Percentiles rank a stretch among this genome's conserved stretches.
phyloP scores from a whole-genome alignment of 345 rosid genomes.

The Turnera subulata region DNA sequence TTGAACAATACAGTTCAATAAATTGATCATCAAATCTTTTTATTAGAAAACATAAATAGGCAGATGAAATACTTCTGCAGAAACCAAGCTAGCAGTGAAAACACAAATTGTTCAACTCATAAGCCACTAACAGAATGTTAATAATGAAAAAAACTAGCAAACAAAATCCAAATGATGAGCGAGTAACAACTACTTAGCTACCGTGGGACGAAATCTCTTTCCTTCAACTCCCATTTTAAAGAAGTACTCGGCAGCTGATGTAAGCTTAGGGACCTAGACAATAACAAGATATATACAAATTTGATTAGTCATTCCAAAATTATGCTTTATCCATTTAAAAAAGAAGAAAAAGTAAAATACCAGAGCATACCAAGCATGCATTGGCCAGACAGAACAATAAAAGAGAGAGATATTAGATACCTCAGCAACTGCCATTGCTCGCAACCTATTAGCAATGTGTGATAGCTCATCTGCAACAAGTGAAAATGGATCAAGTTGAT shows the following conservation, averaged over 20 bases:
- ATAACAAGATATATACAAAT: slow-evolving; percentile 5
- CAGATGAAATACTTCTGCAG: too few relatives aligned
- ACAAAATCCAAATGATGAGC: not conserved
- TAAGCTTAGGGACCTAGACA: slow-evolving; percentile 86
- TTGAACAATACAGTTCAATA: not conserved
- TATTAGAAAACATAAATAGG: not conserved
- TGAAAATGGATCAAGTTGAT: slow-evolving; percentile 86
- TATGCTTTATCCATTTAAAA: not conserved
- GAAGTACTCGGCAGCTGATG: slow-evolving; percentile 95
- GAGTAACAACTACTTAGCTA: slow-evolving; percentile 19
- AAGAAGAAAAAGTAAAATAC: too few relatives aligned
- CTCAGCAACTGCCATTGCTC: slow-evolving; percentile 86
- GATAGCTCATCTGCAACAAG: slow-evolving; percentile 95
- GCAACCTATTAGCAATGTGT: slow-evolving; percentile 66
- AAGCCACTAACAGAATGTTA: not conserved
- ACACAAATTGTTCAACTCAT: not conserved
- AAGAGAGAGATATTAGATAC: slow-evolving; percentile 30
- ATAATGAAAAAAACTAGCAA: not conserved
- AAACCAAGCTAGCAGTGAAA: not conserved
- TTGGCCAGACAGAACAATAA: slow-evolving; percentile 4
- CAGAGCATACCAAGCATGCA: slow-evolving; percentile 5
- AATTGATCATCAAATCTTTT: too few relatives aligned
- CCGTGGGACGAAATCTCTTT: slow-evolving; percentile 95
- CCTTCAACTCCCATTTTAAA: slow-evolving; percentile 90
- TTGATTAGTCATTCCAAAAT: slow-evolving; percentile 22